Conservation (phyloP, 495 filamentous ascomycete species). For the Neurospora sublineolata region DNA sequence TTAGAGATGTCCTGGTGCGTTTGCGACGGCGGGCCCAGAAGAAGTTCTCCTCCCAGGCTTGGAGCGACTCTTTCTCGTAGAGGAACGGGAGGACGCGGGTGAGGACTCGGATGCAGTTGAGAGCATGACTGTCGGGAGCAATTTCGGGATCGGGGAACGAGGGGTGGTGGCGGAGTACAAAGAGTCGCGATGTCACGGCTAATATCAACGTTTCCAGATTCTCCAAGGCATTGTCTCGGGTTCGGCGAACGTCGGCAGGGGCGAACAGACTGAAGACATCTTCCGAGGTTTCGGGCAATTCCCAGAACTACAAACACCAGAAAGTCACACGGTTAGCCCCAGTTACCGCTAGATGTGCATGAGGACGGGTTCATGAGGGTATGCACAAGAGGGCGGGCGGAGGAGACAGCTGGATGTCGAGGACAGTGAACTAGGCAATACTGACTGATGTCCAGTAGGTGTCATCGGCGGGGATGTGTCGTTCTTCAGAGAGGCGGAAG, state of each 20-base stretch:
- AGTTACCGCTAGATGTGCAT: background rate
- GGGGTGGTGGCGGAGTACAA: constrained; percentile 70
- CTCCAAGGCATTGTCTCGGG: constrained; percentile 70
- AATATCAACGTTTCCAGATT: constrained; percentile 89
- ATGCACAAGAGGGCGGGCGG: background rate
- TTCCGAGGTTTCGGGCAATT: constrained; percentile 89
- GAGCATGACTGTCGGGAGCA: constrained; percentile 78
- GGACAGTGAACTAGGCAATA: constrained; percentile 7
- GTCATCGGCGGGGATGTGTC: constrained; percentile 78
- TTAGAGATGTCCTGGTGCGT: constrained; percentile 38
- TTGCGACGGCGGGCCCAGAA: constrained; percentile 77
- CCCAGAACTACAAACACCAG: constrained; percentile 68
- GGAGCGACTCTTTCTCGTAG: constrained; percentile 80
- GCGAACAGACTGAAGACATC: constrained; percentile 97
- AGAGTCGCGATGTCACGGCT: constrained; percentile 69
- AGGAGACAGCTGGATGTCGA: background rate
- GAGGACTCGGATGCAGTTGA: constrained; percentile 89
- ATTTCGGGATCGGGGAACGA: constrained; percentile 82
- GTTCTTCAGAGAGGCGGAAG: constrained; percentile 87
- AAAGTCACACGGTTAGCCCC: background rate
- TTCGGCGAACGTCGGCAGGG: constrained; percentile 82
- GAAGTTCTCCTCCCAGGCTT: constrained; percentile 82
- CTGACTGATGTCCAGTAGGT: constrained; percentile 85
- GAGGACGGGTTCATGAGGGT: background rate
- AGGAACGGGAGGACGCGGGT: constrained; percentile 87